Conservation (phyloP, 208 protist genomes). For the Leptomonas seymouri region DNA sequence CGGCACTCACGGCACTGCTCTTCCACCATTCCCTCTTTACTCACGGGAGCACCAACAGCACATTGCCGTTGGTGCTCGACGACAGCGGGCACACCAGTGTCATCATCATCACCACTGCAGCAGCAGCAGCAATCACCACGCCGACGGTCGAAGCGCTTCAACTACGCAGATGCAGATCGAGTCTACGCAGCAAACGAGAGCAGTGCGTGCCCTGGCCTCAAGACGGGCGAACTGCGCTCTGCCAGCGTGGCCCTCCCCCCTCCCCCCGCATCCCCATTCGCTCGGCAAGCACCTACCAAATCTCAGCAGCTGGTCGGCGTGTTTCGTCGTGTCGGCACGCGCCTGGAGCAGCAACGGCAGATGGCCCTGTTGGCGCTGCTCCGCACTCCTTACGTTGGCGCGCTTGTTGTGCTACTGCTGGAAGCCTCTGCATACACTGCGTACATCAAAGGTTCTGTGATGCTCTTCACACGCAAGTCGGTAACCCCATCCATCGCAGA, state of each 20-base stretch:
- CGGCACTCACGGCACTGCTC: too few relatives aligned
- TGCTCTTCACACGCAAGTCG: constrained; percentile 51
- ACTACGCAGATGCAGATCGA: constrained; percentile 35
- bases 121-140: not conserved
- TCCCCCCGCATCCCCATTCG: not conserved
- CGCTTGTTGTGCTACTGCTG: constrained; percentile 22
- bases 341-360: constrained; percentile 22
- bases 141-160: constrained; percentile 28
- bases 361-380: constrained; percentile 26
- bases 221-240: not conserved
- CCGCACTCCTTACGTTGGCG: constrained; percentile 27
- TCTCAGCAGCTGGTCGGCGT: not conserved
- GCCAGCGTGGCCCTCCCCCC: not conserved
- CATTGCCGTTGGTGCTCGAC: not conserved
- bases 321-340: not conserved
- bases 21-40: too few relatives aligned
- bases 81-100: not conserved
- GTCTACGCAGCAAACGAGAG: constrained; percentile 2
- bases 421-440: constrained; percentile 47
- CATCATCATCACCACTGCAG: not conserved
- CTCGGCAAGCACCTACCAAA: not conserved
- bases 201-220: not conserved
- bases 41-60: not conserved
- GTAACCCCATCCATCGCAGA: constrained; percentile 33
- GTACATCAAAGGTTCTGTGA: constrained; percentile 51